These are phyloP conservation scores for Hirsutella rhossiliensis DNA, from an alignment of 2,329 filamentous ascomycete genomes.

Conservation along the genomic window DNA sequence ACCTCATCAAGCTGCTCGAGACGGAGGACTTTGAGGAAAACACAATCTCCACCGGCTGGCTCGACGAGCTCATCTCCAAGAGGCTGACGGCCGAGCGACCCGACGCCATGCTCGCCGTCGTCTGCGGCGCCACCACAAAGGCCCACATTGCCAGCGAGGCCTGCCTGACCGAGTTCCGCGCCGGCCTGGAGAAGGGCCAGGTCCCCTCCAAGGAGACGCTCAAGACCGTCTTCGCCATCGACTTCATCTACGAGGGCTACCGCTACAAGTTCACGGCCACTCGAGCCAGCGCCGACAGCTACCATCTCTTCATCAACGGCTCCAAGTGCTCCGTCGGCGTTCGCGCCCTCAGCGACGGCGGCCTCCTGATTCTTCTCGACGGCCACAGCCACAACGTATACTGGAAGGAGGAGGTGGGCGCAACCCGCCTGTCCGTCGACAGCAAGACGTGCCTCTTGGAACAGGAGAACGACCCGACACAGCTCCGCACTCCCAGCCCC, in stretches of 20 bases:
- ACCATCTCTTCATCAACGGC: conserved; percentile 97
- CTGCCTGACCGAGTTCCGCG: conserved; percentile 77
- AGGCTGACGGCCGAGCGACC: conserved; percentile 93
- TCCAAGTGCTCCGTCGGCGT: conserved; percentile 93
- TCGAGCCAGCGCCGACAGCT: conserved; percentile 82
- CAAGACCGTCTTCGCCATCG: conserved; percentile 93
- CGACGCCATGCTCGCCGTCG: conserved; percentile 84
- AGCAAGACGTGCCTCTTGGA: conserved; percentile 96
- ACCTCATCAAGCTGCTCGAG: conserved; percentile 96
- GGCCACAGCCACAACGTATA: conserved; percentile 97
- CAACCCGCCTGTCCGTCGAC: conserved; percentile 89
- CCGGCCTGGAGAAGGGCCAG: conserved; percentile 90
- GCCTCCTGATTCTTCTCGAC: conserved; percentile 78
- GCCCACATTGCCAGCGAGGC: conserved; percentile 88
- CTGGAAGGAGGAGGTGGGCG: conserved; percentile 98
- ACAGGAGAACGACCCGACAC: conserved; percentile 97
- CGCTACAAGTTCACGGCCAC: conserved; percentile 98
- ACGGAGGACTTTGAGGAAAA: conserved; percentile 98
- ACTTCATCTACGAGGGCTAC: conserved; percentile 96
- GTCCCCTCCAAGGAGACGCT: conserved; percentile 93
- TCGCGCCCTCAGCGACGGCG: conserved; percentile 84
- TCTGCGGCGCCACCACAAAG: conserved; percentile 90
- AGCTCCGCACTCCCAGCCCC: conserved; percentile 85
- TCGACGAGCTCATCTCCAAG: conserved; percentile 97
- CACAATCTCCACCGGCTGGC: conserved; percentile 97